Evolutionary conservation across 2,329 filamentous ascomycete genomes (phyloP).

Genomic region (Esteya vermicola): DNA sequence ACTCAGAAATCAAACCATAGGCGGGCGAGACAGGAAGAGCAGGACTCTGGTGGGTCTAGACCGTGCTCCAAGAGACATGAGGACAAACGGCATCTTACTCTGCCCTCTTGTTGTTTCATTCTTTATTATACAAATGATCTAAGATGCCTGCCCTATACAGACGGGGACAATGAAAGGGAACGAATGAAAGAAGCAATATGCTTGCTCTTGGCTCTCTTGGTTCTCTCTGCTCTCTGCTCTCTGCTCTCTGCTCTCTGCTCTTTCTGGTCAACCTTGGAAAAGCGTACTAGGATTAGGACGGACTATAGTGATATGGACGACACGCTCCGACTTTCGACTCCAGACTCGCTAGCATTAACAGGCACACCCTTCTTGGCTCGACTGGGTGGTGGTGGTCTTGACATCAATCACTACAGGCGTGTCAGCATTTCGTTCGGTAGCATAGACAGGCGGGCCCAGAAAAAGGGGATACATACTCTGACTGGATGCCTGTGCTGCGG

Average conservation of each 20-base stretch:
- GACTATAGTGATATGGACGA: no score
- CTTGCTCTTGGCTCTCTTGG: not conserved
- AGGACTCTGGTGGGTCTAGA: no score
- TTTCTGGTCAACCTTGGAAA: no score
- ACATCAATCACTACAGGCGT: constrained; percentile 91
- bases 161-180: constrained; percentile 1
- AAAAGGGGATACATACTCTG: constrained; percentile 46
- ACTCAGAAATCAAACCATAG: no score
- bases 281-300: no score
- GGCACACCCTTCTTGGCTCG: constrained; percentile 59
- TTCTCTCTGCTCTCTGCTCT: no score
- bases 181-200: not conserved
- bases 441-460: constrained; percentile 6
- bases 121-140: constrained; percentile 8
- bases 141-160: constrained; percentile 3
- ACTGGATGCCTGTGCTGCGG: constrained; percentile 54
- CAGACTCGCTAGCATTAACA: constrained; percentile 42
- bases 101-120: no score
- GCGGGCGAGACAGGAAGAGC: no score
- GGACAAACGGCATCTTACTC: no score
- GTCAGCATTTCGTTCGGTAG: not conserved
- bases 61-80: no score
- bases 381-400: constrained; percentile 60
- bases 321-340: not conserved
- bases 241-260: no score